Evolutionary conservation across 2,329 filamentous ascomycete species (phyloP).

Genomic region (Truncatella angustata): DNA sequence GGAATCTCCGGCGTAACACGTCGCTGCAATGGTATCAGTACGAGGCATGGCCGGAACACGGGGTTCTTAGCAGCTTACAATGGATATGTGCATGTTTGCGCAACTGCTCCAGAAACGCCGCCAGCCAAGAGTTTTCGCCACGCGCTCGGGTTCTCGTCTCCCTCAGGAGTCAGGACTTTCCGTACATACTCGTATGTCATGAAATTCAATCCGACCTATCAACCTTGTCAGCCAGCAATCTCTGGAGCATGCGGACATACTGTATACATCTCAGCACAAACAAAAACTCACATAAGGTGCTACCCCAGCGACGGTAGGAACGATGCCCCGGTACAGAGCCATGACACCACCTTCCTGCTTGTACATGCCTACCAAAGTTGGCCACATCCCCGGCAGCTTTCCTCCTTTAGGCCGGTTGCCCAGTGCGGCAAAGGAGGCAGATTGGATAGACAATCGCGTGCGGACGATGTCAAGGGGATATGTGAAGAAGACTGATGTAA

Average conservation of each 20-base stretch:
- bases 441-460: constrained; percentile 93
- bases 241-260: too few species aligned
- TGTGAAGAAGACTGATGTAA: constrained; percentile 92
- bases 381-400: constrained; percentile 89
- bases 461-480: constrained; percentile 98
- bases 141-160: constrained; percentile 77
- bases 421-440: constrained; percentile 86
- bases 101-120: constrained; percentile 91
- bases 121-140: constrained; percentile 83
- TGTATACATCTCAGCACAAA: too few species aligned
- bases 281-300: constrained; percentile 77
- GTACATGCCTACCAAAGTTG: constrained; percentile 81
- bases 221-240: constrained; percentile 22
- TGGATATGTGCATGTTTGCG: constrained; percentile 96
- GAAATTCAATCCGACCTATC: constrained; percentile 91
- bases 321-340: constrained; percentile 90
- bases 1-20: constrained; percentile 88
- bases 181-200: constrained; percentile 95
- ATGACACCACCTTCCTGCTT: constrained; percentile 80
- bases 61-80: constrained; percentile 64
- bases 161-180: constrained; percentile 80
- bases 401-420: constrained; percentile 55
- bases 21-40: constrained; percentile 53
- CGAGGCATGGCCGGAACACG: neutral
- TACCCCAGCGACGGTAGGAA: constrained; percentile 92